A percentile compares a stretch with the other conserved stretches of the same genome.
Evolutionary conservation across 2,329 filamentous ascomycete genomes (phyloP).

Genomic region (Pezicula neosporulosa): DNA sequence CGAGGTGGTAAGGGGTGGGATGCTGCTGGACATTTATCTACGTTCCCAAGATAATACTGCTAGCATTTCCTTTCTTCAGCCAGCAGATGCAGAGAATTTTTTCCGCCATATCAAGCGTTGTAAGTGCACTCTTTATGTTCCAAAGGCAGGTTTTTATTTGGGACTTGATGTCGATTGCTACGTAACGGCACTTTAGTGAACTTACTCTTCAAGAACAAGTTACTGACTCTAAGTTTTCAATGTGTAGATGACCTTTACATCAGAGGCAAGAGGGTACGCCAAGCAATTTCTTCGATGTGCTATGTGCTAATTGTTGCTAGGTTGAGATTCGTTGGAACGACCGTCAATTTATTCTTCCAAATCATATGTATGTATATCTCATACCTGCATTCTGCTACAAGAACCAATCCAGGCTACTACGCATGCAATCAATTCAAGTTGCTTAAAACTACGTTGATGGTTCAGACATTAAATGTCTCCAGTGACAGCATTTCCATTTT

Average conservation of each 20-base stretch:
- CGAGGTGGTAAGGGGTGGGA: conserved; percentile 64
- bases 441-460: too few relatives aligned
- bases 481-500: too few relatives aligned
- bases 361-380: conserved; percentile 42
- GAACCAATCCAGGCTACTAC: too few relatives aligned
- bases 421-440: too few relatives aligned
- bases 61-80: conserved; percentile 67
- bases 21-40: conserved; percentile 65
- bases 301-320: conserved; percentile 36
- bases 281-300: not conserved
- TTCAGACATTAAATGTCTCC: too few relatives aligned
- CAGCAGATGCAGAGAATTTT: conserved; percentile 60
- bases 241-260: conserved; percentile 60
- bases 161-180: too few relatives aligned
- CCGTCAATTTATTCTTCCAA: conserved; percentile 63
- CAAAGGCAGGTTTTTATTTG: too few relatives aligned
- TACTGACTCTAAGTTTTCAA: too few relatives aligned
- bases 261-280: conserved; percentile 60
- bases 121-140: too few relatives aligned
- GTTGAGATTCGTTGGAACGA: conserved; percentile 68
- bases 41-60: conserved; percentile 55
- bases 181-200: too few relatives aligned
- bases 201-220: too few relatives aligned
- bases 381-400: too few relatives aligned
- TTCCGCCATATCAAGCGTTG: conserved; percentile 55